Evolutionary conservation across 2,329 filamentous ascomycete species (phyloP).

Genomic region (Lasiodiplodia theobromae): DNA sequence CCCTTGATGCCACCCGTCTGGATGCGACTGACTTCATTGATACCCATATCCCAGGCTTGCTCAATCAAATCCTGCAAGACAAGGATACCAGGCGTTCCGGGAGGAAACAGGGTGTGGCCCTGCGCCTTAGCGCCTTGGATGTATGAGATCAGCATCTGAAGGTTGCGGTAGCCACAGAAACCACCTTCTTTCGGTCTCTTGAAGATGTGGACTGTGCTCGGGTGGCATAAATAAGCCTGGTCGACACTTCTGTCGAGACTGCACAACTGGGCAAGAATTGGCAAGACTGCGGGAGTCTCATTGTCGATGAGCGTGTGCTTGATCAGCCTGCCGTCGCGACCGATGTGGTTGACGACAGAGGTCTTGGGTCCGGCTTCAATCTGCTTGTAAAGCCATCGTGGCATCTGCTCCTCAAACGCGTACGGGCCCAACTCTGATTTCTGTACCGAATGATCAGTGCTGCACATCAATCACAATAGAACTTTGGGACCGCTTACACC

Average conservation of each 20-base stretch:
- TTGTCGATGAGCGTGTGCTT: slow-evolving; percentile 52
- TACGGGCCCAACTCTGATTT: slow-evolving; percentile 56
- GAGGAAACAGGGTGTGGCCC: slow-evolving; percentile 67
- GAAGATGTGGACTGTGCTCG: slow-evolving; percentile 77
- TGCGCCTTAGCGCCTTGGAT: slow-evolving; percentile 66
- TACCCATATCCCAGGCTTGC: slow-evolving; percentile 83
- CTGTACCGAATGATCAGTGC: slow-evolving; percentile 34
- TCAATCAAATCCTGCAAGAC: slow-evolving; percentile 88
- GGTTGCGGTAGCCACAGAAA: slow-evolving; percentile 95
- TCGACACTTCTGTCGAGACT: slow-evolving; percentile 69
- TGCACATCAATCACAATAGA: too few species aligned
- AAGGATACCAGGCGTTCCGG: slow-evolving; percentile 75
- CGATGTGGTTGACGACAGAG: slow-evolving; percentile 49
- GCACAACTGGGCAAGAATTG: slow-evolving; percentile 55
- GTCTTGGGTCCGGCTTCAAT: slow-evolving; percentile 51
- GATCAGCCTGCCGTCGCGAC: slow-evolving; percentile 51
- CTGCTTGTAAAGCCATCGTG: slow-evolving; percentile 49
- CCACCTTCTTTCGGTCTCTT: slow-evolving; percentile 83
- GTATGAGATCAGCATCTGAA: slow-evolving; percentile 88
- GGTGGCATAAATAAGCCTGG: slow-evolving; percentile 81
- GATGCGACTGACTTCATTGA: slow-evolving; percentile 74
- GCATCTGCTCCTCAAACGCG: slow-evolving; percentile 56
- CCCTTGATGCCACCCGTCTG: slow-evolving; percentile 87
- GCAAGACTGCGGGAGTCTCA: slow-evolving; percentile 53
- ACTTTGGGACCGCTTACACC: slow-evolving; percentile 40